Conservation (phyloP, 805 yeast species). For the Hanseniaspora nectarophila region DNA sequence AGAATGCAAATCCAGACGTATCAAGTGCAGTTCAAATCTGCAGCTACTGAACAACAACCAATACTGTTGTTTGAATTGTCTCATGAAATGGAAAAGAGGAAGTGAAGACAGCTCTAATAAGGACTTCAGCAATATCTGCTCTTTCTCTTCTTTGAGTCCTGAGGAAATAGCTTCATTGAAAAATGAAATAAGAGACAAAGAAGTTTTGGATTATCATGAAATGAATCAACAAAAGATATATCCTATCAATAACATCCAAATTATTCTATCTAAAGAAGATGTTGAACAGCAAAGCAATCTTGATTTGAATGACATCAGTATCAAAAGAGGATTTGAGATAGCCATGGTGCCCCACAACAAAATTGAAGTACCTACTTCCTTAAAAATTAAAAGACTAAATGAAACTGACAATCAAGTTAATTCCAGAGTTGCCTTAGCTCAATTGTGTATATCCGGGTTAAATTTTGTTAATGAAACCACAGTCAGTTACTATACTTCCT, state of each 20-base stretch:
- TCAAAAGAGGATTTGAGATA: slow-evolving; percentile 9
- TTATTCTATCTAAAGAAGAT: background rate
- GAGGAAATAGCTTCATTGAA: slow-evolving; percentile 1
- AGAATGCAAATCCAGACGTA: slow-evolving; percentile 62
- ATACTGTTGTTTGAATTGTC: slow-evolving; percentile 9
- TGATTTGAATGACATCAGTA: background rate
- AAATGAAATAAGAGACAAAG: background rate
- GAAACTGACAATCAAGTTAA: slow-evolving; percentile 8
- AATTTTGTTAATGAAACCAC: slow-evolving; percentile 2
- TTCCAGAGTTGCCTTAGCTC: background rate
- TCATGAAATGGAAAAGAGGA: slow-evolving; percentile 4
- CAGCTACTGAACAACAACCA: background rate
- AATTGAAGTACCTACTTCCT: slow-evolving; percentile 11
- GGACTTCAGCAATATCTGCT: slow-evolving; percentile 2
- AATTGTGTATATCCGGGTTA: slow-evolving; percentile 1
- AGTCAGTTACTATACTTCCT: background rate
- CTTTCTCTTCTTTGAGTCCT: background rate
- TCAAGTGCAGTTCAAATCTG: slow-evolving; percentile 63
- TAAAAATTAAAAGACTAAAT: background rate
- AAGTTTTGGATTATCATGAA: background rate
- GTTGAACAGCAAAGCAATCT: no score
- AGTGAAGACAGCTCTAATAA: background rate
- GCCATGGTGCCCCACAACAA: slow-evolving; percentile 15
- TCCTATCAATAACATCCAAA: background rate
- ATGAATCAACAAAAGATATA: background rate